Percentiles rank a stretch among this genome's conserved stretches.
Evolutionary conservation across 495 filamentous ascomycete species (phyloP).

Genomic region (Parathielavia hyrcaniae): DNA sequence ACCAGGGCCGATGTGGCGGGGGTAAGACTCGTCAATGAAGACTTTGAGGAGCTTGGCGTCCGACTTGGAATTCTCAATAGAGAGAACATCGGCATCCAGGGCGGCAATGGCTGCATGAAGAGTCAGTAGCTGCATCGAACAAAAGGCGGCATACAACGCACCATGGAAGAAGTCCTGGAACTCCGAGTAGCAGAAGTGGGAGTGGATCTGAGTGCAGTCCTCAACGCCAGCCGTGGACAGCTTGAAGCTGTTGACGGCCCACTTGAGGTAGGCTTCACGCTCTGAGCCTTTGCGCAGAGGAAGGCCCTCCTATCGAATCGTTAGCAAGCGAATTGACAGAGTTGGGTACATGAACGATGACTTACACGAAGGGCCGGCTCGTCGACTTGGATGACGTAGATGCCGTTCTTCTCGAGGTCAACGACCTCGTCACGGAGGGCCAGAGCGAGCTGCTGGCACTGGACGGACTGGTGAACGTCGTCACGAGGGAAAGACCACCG

Average conservation of each 20-base stretch:
- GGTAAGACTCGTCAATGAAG: conserved; percentile 94
- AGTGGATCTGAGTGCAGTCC: conserved; percentile 97
- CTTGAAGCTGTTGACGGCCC: conserved; percentile 96
- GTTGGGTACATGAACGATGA: background rate
- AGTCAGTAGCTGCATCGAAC: background rate
- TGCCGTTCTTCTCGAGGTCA: conserved; percentile 92
- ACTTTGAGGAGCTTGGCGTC: conserved; percentile 98
- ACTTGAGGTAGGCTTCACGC: conserved; percentile 89
- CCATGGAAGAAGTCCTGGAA: conserved; percentile 99
- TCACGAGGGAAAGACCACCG: conserved; percentile 99
- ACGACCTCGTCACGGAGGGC: conserved; percentile 97
- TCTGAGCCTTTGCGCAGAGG: conserved; percentile 86
- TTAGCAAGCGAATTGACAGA: background rate
- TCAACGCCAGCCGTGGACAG: conserved; percentile 84
- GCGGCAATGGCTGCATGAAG: conserved; percentile 72
- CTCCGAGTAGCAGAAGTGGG: conserved; percentile 99
- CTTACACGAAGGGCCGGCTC: conserved; percentile 84
- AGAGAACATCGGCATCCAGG: conserved; percentile 93
- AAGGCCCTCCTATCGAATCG: conserved; percentile 64
- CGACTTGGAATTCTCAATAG: conserved; percentile 99
- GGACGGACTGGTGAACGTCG: conserved; percentile 96
- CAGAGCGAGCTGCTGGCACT: conserved; percentile 96
- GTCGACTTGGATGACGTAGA: conserved; percentile 97
- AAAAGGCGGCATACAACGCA: background rate
- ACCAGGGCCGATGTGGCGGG: conserved; percentile 94